Percentiles rank a stretch among this genome's conserved stretches.
Evolutionary conservation across 2,329 filamentous ascomycete species (phyloP).

Genomic region (Beauveria australis): DNA sequence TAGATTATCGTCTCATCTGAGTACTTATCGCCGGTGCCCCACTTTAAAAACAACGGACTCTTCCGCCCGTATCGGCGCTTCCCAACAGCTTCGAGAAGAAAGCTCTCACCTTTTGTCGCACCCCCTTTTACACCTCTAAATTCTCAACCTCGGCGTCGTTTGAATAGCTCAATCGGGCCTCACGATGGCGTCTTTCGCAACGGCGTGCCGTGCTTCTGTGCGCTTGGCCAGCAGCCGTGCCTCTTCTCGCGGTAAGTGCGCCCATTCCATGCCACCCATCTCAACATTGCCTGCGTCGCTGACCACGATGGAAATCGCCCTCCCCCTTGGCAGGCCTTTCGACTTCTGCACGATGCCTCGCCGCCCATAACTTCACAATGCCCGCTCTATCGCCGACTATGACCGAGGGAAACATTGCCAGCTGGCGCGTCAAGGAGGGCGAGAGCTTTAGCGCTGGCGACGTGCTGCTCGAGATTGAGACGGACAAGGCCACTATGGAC

Average conservation of each 20-base stretch:
- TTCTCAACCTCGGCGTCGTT: slow-evolving; percentile 15
- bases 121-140: slow-evolving; percentile 6
- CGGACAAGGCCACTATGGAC: slow-evolving; percentile 91
- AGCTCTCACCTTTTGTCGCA: slow-evolving; percentile 19
- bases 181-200: slow-evolving; percentile 57
- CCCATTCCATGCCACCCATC: not conserved
- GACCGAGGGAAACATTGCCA: slow-evolving; percentile 85
- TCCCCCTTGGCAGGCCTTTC: slow-evolving; percentile 46
- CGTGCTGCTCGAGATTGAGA: slow-evolving; percentile 86
- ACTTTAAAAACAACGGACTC: slow-evolving; percentile 24
- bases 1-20: not conserved
- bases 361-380: slow-evolving; percentile 85
- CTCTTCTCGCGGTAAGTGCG: slow-evolving; percentile 47
- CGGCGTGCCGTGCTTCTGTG: slow-evolving; percentile 55
- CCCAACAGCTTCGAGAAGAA: slow-evolving; percentile 26
- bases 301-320: not conserved
- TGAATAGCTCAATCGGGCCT: slow-evolving; percentile 19
- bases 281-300: slow-evolving; percentile 5
- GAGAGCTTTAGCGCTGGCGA: slow-evolving; percentile 76
- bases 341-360: slow-evolving; percentile 53
- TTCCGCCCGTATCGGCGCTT: slow-evolving; percentile 21
- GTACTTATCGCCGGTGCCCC: slow-evolving; percentile 13
- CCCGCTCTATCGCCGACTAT: slow-evolving; percentile 86
- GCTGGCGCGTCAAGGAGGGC: slow-evolving; percentile 82
- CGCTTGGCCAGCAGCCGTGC: slow-evolving; percentile 44